These are phyloP conservation scores for Pseudogymnoascus verrucosus DNA, from an alignment of 2,329 filamentous ascomycete genomes.

Conservation along the genomic window DNA sequence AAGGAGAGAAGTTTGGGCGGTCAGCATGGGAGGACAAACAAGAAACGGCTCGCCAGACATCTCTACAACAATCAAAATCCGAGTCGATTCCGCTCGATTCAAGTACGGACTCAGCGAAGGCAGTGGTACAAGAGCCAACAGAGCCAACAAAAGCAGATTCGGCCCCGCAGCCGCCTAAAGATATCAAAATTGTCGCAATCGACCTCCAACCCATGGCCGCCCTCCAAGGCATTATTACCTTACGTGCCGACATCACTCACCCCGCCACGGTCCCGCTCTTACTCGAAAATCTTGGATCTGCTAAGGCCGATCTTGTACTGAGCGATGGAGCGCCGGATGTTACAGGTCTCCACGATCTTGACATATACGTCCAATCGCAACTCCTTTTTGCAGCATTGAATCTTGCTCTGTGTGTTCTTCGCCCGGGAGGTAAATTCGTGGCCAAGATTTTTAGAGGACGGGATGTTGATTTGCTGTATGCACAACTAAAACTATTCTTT, in stretches of 20 bases:
- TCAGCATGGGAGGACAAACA: constrained; percentile 82
- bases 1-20: constrained; percentile 82
- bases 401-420: constrained; percentile 83
- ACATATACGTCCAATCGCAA: constrained; percentile 97
- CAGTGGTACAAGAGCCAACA: constrained; percentile 13
- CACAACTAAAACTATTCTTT: constrained; percentile 89
- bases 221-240: constrained; percentile 81
- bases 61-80: constrained; percentile 33
- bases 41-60: constrained; percentile 53
- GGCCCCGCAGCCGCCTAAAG: constrained; percentile 42
- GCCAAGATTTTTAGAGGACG: constrained; percentile 95
- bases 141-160: constrained; percentile 27
- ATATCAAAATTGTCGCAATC: constrained; percentile 91
- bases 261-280: constrained; percentile 89
- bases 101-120: constrained; percentile 10
- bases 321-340: constrained; percentile 96
- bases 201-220: constrained; percentile 95
- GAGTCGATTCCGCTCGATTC: constrained; percentile 22
- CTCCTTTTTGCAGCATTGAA: constrained; percentile 91
- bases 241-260: constrained; percentile 95
- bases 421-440: constrained; percentile 90
- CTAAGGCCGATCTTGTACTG: constrained; percentile 86
- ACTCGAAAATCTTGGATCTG: constrained; percentile 67
- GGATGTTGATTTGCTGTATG: constrained; percentile 92
- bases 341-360: constrained; percentile 90